Percentiles rank a stretch among this genome's conserved stretches.
These are phyloP conservation scores for Talaromyces thailandensis DNA, from an alignment of 495 filamentous ascomycete genomes.

Conservation along the genomic window DNA sequence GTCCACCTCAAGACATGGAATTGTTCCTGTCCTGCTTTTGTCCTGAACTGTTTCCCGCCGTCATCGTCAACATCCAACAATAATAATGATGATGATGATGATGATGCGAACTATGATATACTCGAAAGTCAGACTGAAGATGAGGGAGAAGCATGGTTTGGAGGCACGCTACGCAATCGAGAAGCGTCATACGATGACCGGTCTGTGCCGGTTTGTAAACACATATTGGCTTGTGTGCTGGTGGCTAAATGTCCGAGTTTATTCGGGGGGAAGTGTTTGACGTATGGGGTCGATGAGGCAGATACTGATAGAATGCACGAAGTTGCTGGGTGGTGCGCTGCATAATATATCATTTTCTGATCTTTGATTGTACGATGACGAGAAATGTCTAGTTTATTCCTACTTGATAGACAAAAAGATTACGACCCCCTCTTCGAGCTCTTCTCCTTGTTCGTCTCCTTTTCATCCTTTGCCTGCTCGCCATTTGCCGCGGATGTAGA, in stretches of 20 bases:
- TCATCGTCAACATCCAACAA: constrained; percentile 1
- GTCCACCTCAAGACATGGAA: constrained; percentile 75
- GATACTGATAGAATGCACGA: constrained; percentile 49
- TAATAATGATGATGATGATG: constrained; percentile 3
- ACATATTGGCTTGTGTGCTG: constrained; percentile 76
- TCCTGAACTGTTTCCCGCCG: constrained; percentile 50
- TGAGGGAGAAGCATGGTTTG: constrained; percentile 26
- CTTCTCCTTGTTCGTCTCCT: constrained; percentile 53
- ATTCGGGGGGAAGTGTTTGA: constrained; percentile 45
- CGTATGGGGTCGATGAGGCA: constrained; percentile 31
- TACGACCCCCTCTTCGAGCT: constrained; percentile 41
- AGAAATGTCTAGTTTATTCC: constrained; percentile 1
- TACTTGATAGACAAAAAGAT: constrained; percentile 1
- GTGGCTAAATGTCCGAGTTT: constrained; percentile 54
- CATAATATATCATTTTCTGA: background rate
- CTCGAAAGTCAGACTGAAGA: background rate
- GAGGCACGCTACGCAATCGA: constrained; percentile 31
- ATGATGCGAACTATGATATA: background rate
- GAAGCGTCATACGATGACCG: constrained; percentile 17
- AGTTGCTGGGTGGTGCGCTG: constrained; percentile 61
- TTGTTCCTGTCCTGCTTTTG: constrained; percentile 79
- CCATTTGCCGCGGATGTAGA: constrained; percentile 34
- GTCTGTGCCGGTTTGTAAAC: constrained; percentile 69
- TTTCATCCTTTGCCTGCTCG: constrained; percentile 56
- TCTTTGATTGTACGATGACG: constrained; percentile 3